Conservation (phyloP, 1,284 basidiomycete genomes). For the Amylostereum areolatum region DNA sequence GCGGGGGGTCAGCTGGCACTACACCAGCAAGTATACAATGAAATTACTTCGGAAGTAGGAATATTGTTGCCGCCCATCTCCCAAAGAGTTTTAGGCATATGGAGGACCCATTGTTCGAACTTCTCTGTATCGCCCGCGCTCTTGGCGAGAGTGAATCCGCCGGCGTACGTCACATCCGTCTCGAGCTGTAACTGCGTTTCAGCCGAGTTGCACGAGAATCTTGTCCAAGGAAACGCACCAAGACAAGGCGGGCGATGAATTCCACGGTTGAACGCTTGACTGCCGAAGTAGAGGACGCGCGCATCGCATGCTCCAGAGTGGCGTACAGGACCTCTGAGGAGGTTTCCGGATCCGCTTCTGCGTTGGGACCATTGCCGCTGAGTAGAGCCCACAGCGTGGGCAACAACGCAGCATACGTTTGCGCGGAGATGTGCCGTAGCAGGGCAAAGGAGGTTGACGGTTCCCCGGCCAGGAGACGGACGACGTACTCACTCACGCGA, state of each 20-base stretch:
- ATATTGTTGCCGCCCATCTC: not conserved
- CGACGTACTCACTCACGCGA: slow-evolving; percentile 61
- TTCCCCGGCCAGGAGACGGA: slow-evolving; percentile 56
- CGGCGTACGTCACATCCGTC: not conserved
- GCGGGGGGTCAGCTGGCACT: too few species aligned
- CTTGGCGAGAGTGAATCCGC: not conserved
- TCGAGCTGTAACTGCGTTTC: not conserved
- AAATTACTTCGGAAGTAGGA: too few species aligned
- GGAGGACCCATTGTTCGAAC: not conserved
- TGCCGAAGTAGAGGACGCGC: slow-evolving; percentile 7
- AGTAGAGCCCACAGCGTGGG: slow-evolving; percentile 84
- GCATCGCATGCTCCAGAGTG: slow-evolving; percentile 53
- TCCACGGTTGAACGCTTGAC: slow-evolving; percentile 56
- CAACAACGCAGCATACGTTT: slow-evolving; percentile 66
- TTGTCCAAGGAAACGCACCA: slow-evolving; percentile 42
- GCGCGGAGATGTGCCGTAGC: slow-evolving; percentile 44
- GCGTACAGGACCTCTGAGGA: slow-evolving; percentile 44
- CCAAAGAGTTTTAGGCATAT: not conserved
- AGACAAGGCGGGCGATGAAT: slow-evolving; percentile 34
- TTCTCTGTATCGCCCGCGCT: not conserved
- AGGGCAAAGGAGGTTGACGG: slow-evolving; percentile 35
- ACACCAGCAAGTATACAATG: too few species aligned
- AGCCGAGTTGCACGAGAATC: too few species aligned
- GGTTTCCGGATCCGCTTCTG: slow-evolving; percentile 18
- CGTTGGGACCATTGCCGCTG: slow-evolving; percentile 29